Conservation (phyloP, 2,329 filamentous ascomycete species). For the Paraconiothyrium sp. region DNA sequence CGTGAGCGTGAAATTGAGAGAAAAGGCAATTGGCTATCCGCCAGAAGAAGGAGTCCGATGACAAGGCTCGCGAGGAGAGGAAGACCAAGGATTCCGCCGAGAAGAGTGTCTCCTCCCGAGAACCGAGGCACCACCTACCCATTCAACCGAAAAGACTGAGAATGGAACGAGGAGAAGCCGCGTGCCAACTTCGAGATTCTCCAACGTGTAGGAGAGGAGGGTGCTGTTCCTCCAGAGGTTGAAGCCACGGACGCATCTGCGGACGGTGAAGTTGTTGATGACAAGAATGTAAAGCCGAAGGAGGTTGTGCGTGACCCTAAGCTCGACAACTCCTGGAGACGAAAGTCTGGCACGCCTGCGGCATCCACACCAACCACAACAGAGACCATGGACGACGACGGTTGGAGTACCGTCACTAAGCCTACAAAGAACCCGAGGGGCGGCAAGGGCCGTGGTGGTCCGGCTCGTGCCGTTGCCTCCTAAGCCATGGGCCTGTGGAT, state of each 20-base stretch:
- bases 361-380: constrained; percentile 53
- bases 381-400: constrained; percentile 61
- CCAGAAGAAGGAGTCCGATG: constrained; percentile 87
- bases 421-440: constrained; percentile 52
- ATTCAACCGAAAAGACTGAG: constrained; percentile 46
- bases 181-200: constrained; percentile 65
- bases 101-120: constrained; percentile 66
- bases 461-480: constrained; percentile 58
- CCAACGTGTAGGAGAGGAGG: constrained; percentile 53
- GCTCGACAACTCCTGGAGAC: constrained; percentile 51
- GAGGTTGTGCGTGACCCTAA: constrained; percentile 60
- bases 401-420: constrained; percentile 63
- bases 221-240: constrained; percentile 47
- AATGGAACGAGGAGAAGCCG: constrained; percentile 54
- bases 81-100: constrained; percentile 63
- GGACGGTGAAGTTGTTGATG: constrained; percentile 59
- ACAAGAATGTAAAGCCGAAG: constrained; percentile 66
- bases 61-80: constrained; percentile 80
- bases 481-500: constrained; percentile 33
- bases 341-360: constrained; percentile 45
- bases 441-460: constrained; percentile 53
- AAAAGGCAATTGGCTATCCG: constrained; percentile 77
- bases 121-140: constrained; percentile 54
- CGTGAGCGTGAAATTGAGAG: constrained; percentile 89
- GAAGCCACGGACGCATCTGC: constrained; percentile 58